Evolutionary conservation across 805 yeast species (phyloP).

Genomic region (Phaffomyces opuntiae): DNA sequence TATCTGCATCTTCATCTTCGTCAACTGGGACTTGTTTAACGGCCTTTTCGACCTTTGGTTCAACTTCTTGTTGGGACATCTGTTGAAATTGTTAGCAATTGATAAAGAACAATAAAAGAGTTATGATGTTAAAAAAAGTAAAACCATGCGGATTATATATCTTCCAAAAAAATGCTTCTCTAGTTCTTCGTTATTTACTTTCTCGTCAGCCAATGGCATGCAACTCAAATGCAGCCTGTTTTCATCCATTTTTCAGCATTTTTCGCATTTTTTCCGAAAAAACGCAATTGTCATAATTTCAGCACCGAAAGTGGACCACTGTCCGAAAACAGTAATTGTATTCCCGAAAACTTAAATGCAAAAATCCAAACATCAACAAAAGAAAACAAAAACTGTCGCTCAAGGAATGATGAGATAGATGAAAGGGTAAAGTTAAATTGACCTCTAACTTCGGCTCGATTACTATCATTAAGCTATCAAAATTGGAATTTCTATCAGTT

Average conservation of each 20-base stretch:
- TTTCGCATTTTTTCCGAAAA: neutral
- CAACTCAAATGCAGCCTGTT: neutral
- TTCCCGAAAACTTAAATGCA: neutral
- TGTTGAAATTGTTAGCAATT: constrained; percentile 1
- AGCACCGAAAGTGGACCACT: neutral
- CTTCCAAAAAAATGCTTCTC: neutral
- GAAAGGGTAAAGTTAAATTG: no score
- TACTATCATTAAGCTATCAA: no score
- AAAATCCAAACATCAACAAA: neutral
- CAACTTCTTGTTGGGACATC: constrained; percentile 24
- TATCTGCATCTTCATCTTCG: constrained; percentile 62
- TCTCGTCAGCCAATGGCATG: constrained; percentile 1
- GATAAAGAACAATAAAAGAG: neutral
- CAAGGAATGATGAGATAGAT: neutral
- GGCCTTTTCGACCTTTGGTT: constrained; percentile 51
- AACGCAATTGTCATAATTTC: neutral
- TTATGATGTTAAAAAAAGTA: neutral
- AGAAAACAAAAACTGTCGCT: neutral
- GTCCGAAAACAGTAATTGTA: neutral
- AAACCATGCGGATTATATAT: neutral
- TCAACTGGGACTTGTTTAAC: constrained; percentile 39
- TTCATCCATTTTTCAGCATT: neutral
- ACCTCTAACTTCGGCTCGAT: no score
- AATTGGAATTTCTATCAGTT: no score
- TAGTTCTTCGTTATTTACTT: neutral